Evolutionary conservation across 2,329 filamentous ascomycete genomes (phyloP), one percentile per base, ranked within the genome.

Genomic region (Trichoderma sp.): DNA sequence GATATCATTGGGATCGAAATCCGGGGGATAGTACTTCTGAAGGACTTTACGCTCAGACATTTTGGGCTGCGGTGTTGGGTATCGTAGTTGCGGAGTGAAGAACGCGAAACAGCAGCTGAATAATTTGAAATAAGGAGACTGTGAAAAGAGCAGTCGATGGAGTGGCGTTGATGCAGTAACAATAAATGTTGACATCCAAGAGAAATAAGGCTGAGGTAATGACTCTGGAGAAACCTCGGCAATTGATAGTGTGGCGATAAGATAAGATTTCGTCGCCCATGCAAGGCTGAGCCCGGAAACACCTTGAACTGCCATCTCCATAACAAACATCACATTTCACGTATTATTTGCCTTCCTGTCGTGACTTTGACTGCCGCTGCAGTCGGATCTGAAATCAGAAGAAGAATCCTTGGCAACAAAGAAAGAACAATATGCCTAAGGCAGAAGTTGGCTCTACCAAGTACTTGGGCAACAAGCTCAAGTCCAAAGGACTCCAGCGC

Each of bases 381-480:
- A n/a, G 1, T 41, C 50, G 27, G 27, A 41, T 60, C 7, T 9
- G 8, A 41, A 8, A 14, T 9, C 4, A 18, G 41, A 18, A 59
- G 6, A 35, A 24, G 2, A 12, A 56, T 27, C 0, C 7, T 50
- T n/a, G 33, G 14, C 11, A 27, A 67, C n/a, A 80, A 80, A 81
- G 71, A 50, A n/a, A 80, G 80, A 81, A 71, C 86, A 93, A 83
- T 71, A 98, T 98, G 96, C 93, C 93, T 71, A 94, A 94, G 87
- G 97, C 97, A 81, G 97, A 98, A 87, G 92, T 94, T 72, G 97
- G 97, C 78, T 94, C 93, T 75, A 95, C 93, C n/a, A 98, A 98
- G 86, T 91, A 94, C 83, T 89, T 98, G 76, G 91, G 90, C 85
- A 98, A 98, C 86, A 93, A 95, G 85, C 92, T 98, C 87, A 98